Evolutionary conservation across 177 flowering plant genomes (phyloP).

Genomic region (Vitis hybrid): DNA sequence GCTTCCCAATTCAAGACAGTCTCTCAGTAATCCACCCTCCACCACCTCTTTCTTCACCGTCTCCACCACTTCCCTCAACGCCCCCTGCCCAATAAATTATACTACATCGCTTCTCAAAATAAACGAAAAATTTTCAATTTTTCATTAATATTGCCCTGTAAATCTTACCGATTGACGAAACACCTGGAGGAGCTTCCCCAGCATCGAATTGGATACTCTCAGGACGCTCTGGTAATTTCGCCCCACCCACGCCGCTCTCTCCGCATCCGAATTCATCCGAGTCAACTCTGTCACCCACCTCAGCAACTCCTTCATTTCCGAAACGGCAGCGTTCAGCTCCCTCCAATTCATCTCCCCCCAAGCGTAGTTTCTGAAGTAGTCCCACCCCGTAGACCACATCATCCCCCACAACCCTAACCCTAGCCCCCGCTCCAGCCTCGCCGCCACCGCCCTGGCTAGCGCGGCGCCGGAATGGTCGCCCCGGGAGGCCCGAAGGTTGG

Average conservation of each 20-base stretch:
- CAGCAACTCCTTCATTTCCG: constrained; percentile 49
- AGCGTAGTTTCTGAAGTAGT: constrained; percentile 52
- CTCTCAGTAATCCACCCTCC: constrained; percentile 54
- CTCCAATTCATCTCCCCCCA: constrained; percentile 39
- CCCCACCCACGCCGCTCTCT: constrained; percentile 38
- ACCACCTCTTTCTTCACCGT: constrained; percentile 48
- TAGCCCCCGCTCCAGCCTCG: constrained; percentile 31
- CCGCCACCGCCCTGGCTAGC: constrained; percentile 43
- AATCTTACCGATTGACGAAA: constrained; percentile 44
- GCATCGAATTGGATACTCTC: constrained; percentile 34
- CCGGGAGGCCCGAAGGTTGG: constrained; percentile 51
- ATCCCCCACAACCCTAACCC: constrained; percentile 39
- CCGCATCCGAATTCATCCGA: constrained; percentile 38
- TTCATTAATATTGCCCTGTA: not conserved
- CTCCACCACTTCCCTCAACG: constrained; percentile 52
- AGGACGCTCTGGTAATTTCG: constrained; percentile 41
- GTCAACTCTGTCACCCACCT: constrained; percentile 35
- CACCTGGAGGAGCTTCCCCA: constrained; percentile 32
- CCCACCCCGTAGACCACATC: constrained; percentile 51
- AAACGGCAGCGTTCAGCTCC: constrained; percentile 33
- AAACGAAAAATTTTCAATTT: not conserved
- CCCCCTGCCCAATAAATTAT: constrained; percentile 32
- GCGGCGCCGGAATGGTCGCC: constrained; percentile 48
- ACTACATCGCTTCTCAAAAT: not conserved
- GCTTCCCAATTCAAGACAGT: constrained; percentile 62